Base-by-base conservation (phyloP, 805 yeast genomes). In the Lachancea mirantina region DNA sequence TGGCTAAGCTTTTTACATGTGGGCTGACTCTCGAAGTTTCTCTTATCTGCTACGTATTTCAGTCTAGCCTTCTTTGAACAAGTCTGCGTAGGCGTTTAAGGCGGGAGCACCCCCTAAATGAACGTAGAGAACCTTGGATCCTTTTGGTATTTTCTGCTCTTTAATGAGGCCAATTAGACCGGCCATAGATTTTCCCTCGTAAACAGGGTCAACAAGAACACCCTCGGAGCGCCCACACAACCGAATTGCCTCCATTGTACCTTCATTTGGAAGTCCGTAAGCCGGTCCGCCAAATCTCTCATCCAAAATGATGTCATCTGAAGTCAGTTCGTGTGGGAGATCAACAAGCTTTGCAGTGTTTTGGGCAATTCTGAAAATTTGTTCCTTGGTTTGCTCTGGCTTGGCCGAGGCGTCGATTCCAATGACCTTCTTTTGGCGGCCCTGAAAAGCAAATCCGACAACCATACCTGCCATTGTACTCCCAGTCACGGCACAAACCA, bases 131-230 rank as follows among this genome's bases (percentile, higher is more conserved):
- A 56, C 45, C 30, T 56, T 56, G 7, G 59, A 45, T 19, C 55
- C 61, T 34, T 50, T 38, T 24, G 41, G 43, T 26, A 55, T 47
- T 15, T 47, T 51, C 27, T 39, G 46, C 38, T 56, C 53, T 25
- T 40, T 45, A 13, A 50, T 40, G 25, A 49, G 28, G 32, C 47
- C 45, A 17, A 56, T 53, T 35, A 56, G 30, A 30, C 61, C 61
- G 32, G 52, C 54, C 59, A 57, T 55, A 3, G 62, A 54, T 30
- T 57, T 57, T 33, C 62, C 62, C 36, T 57, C 62, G 38, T 57
- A 57, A 18, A 57, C 62, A 2, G 62, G 62, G 43, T 57, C 62
- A 28, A 59, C 54, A 35, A 57, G 50, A 15, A 56, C 59, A 36
- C 62, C 62, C 39, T 57, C 62, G 6, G 59, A 47, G 34, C 44